phyloP scores from a whole-genome alignment of 352 stramenopile species.

The Thraustochytrium sp. region DNA sequence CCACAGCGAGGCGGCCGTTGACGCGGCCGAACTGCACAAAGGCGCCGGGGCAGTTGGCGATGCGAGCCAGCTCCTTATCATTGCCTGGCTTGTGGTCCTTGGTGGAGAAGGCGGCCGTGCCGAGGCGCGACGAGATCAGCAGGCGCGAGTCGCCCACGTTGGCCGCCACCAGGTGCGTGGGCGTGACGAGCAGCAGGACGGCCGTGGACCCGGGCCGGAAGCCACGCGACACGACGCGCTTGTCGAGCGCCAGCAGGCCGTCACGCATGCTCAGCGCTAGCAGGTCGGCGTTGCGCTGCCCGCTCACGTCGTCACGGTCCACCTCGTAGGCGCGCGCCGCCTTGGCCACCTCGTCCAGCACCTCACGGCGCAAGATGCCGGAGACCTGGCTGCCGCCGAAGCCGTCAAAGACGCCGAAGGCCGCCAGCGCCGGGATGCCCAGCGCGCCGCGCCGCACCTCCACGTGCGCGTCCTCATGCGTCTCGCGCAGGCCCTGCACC shows the following conservation, averaged over 20 bases:
- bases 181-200: conserved; percentile 49
- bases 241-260: conserved; percentile 48
- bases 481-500: conserved; percentile 52
- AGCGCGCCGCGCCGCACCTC: conserved; percentile 31
- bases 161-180: conserved; percentile 49
- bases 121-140: conserved; percentile 34
- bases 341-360: conserved; percentile 37
- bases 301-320: background rate
- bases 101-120: conserved; percentile 61
- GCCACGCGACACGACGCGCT: conserved; percentile 24
- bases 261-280: conserved; percentile 29
- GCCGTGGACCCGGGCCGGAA: conserved; percentile 48
- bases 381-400: conserved; percentile 50
- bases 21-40: conserved; percentile 52
- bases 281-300: conserved; percentile 9
- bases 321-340: background rate
- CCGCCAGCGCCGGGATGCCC: conserved; percentile 20
- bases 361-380: background rate
- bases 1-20: conserved; percentile 57
- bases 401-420: conserved; percentile 53
- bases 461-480: conserved; percentile 49
- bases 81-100: conserved; percentile 75
- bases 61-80: conserved; percentile 48
- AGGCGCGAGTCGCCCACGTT: conserved; percentile 51
- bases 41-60: conserved; percentile 49